Evolutionary conservation across 2,329 filamentous ascomycete genomes (phyloP).

Genomic region (Coniochaeta sp.): DNA sequence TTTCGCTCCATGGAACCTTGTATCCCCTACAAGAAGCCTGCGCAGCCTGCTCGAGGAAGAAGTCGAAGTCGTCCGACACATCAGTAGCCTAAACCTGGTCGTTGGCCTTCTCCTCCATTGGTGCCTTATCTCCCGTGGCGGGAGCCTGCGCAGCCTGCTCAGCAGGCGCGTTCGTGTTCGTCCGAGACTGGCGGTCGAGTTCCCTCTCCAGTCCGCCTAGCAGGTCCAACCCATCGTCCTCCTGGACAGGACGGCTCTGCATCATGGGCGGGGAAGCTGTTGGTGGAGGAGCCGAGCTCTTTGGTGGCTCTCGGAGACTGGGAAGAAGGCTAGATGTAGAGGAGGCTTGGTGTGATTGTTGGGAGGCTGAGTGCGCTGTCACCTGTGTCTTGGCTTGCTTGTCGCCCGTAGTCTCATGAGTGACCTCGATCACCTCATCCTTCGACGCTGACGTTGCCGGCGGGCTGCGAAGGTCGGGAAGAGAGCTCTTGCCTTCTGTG

Average conservation of each 20-base stretch:
- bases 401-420: neutral
- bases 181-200: conserved; percentile 28
- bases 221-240: conserved; percentile 32
- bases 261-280: neutral
- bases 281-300: no score
- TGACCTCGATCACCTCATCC: neutral
- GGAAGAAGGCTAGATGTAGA: neutral
- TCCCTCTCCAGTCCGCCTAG: conserved; percentile 38
- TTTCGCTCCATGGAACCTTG: no score
- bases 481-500: neutral
- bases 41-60: no score
- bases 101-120: neutral
- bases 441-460: neutral
- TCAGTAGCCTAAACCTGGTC: neutral
- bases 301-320: neutral
- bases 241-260: conserved; percentile 16
- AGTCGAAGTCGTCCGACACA: no score
- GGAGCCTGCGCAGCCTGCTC: neutral
- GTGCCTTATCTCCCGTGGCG: neutral
- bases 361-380: neutral
- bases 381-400: neutral
- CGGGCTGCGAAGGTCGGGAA: neutral
- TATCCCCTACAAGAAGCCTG: no score
- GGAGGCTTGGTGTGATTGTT: neutral
- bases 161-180: neutral